phyloP scores from a whole-genome alignment of 106 monocot species.

The Narthecium ossifragum region DNA sequence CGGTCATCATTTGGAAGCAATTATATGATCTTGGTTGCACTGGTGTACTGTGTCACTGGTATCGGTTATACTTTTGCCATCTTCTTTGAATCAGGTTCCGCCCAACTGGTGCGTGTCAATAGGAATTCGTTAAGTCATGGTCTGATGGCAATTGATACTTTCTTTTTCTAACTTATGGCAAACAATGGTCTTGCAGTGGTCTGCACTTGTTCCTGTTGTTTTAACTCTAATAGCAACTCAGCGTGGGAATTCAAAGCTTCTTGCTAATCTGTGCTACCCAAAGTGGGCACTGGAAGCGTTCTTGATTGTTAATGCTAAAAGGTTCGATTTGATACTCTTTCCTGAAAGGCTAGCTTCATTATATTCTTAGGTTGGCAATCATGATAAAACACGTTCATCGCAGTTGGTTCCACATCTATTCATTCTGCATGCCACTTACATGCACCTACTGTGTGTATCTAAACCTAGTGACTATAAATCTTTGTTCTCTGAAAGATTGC shows the following conservation, averaged over 20 bases:
- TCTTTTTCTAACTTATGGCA: neutral
- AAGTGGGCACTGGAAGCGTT: constrained; percentile 97
- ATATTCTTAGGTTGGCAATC: neutral
- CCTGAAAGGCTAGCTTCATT: neutral
- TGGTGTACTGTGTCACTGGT: constrained; percentile 89
- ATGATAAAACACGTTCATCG: neutral
- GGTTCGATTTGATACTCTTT: constrained; percentile 12
- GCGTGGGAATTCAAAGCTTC: constrained; percentile 18
- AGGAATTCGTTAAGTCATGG: neutral
- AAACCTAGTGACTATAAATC: no score
- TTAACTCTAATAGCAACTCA: constrained; percentile 91
- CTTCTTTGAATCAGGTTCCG: constrained; percentile 75
- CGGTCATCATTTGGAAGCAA: constrained; percentile 71
- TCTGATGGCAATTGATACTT: neutral
- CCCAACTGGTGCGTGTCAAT: constrained; percentile 52
- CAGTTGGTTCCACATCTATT: no score
- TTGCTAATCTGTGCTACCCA: constrained; percentile 78
- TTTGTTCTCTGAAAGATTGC: no score
- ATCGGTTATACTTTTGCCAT: constrained; percentile 86
- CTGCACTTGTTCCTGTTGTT: constrained; percentile 88
- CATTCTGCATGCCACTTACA: no score
- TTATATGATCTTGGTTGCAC: constrained; percentile 55
- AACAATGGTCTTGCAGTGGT: constrained; percentile 67
- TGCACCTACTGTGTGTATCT: no score
- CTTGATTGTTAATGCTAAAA: constrained; percentile 81